Conservation (phyloP, 805 yeast genomes). For the Ogataea degrootiae region DNA sequence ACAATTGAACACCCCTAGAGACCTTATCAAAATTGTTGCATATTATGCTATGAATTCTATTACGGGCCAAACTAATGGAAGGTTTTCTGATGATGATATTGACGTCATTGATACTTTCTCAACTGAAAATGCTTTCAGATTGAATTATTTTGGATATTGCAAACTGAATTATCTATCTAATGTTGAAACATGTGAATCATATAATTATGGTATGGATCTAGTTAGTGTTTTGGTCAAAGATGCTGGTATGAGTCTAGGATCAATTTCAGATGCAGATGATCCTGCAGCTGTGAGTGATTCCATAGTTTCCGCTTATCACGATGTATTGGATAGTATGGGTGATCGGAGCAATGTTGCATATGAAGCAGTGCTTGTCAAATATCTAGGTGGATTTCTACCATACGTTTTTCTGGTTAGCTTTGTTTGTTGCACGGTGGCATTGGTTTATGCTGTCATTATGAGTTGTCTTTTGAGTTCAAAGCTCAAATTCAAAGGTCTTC, state of each 20-base stretch:
- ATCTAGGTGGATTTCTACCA: conserved; percentile 15
- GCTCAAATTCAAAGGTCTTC: conserved; percentile 6
- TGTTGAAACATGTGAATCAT: conserved; percentile 29
- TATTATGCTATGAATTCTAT: conserved; percentile 43
- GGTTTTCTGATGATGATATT: conserved; percentile 12
- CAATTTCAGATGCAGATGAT: conserved; percentile 36
- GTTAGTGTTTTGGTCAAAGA: conserved; percentile 44
- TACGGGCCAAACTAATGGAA: conserved; percentile 7
- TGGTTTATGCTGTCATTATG: conserved; percentile 13
- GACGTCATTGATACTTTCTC: conserved; percentile 42
- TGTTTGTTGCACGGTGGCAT: conserved; percentile 7
- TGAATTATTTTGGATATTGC: conserved; percentile 48
- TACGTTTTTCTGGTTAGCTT: conserved; percentile 1
- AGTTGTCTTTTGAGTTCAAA: conserved; percentile 14
- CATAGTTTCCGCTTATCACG: conserved; percentile 36
- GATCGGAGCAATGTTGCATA: conserved; percentile 15
- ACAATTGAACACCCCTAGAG: conserved; percentile 33
- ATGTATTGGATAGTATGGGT: conserved; percentile 27
- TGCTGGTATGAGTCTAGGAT: conserved; percentile 43
- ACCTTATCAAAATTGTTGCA: conserved; percentile 40
- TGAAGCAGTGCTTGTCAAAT: conserved; percentile 12
- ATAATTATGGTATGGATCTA: conserved; percentile 41
- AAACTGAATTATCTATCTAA: conserved; percentile 27
- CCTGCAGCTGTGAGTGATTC: conserved; percentile 36
- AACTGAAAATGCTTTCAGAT: conserved; percentile 35